Conservation (phyloP, 192 early-diverging fungal genomes). For the Backusella sp. region DNA sequence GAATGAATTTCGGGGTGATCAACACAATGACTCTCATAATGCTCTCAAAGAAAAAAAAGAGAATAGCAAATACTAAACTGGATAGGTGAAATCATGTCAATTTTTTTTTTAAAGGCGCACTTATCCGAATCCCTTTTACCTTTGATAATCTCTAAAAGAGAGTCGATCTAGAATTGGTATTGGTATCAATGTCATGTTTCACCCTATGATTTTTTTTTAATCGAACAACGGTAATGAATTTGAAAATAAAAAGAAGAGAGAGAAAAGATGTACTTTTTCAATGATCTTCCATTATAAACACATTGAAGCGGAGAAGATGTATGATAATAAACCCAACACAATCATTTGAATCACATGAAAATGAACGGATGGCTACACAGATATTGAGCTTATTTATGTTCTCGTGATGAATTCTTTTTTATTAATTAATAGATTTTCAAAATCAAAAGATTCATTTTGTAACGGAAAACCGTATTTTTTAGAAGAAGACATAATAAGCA, state of each 20-base stretch:
- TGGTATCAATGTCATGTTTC: slow-evolving; percentile 16
- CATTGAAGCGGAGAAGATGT: not conserved
- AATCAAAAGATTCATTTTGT: too few species aligned
- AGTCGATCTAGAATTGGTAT: slow-evolving; percentile 66
- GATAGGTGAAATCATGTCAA: not conserved
- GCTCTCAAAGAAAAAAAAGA: slow-evolving; percentile 70
- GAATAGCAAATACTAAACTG: slow-evolving; percentile 52
- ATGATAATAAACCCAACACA: not conserved
- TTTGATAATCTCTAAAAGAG: slow-evolving; percentile 59
- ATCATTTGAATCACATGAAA: not conserved
- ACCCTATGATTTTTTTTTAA: not conserved
- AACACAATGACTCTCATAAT: slow-evolving; percentile 67
- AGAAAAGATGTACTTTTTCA: not conserved
- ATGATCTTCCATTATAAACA: not conserved
- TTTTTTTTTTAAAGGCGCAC: not conserved
- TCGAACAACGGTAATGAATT: not conserved
- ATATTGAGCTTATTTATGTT: not conserved
- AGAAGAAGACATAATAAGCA: not conserved
- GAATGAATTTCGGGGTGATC: slow-evolving; percentile 54
- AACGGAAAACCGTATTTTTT: not conserved
- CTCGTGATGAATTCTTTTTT: not conserved
- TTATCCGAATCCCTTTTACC: slow-evolving; percentile 8
- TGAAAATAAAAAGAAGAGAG: not conserved
- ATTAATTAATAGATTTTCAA: not conserved
- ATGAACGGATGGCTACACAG: slow-evolving; percentile 1